A percentile compares a stretch with the other conserved stretches of the same genome.
These are phyloP conservation scores for Kuraishia ogatae DNA, from an alignment of 805 yeast genomes.

Conservation along the genomic window DNA sequence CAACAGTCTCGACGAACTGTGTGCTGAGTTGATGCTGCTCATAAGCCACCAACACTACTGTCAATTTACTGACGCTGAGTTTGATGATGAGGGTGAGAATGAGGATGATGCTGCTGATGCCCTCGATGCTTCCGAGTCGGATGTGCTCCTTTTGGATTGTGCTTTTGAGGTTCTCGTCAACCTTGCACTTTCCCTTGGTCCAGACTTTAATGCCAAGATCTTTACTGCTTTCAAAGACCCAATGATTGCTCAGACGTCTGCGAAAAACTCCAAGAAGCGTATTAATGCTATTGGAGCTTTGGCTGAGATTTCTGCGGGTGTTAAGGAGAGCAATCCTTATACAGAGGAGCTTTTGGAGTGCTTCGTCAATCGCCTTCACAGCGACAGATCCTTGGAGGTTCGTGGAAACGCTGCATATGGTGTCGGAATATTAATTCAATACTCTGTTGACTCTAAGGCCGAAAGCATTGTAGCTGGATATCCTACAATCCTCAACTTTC, in stretches of 20 bases:
- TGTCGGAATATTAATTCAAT: slow-evolving; percentile 66
- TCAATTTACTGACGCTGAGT: slow-evolving; percentile 69
- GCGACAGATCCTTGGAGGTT: slow-evolving; percentile 76
- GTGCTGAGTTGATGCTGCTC: slow-evolving; percentile 62
- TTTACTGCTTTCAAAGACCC: slow-evolving; percentile 65
- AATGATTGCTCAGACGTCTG: slow-evolving; percentile 45
- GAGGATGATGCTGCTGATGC: slow-evolving; percentile 26
- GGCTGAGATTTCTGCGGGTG: slow-evolving; percentile 79
- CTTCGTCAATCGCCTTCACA: slow-evolving; percentile 59
- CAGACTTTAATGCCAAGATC: slow-evolving; percentile 59
- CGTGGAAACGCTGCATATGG: slow-evolving; percentile 96
- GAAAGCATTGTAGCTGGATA: slow-evolving; percentile 27
- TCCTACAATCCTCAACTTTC: slow-evolving; percentile 55
- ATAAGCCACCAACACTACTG: slow-evolving; percentile 79
- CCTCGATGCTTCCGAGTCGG: slow-evolving; percentile 45
- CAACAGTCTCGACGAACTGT: slow-evolving; percentile 52
- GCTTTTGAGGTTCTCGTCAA: slow-evolving; percentile 80
- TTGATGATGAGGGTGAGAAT: slow-evolving; percentile 44
- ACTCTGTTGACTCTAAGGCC: slow-evolving; percentile 44
- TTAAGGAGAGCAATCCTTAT: slow-evolving; percentile 60
- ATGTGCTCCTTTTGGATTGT: slow-evolving; percentile 71
- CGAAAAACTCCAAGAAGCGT: slow-evolving; percentile 65
- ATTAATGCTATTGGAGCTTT: slow-evolving; percentile 80
- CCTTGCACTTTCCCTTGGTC: slow-evolving; percentile 68
- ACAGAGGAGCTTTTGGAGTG: slow-evolving; percentile 62